Base-by-base conservation (phyloP, 805 yeast genomes). In the Novakomyces olei region DNA sequence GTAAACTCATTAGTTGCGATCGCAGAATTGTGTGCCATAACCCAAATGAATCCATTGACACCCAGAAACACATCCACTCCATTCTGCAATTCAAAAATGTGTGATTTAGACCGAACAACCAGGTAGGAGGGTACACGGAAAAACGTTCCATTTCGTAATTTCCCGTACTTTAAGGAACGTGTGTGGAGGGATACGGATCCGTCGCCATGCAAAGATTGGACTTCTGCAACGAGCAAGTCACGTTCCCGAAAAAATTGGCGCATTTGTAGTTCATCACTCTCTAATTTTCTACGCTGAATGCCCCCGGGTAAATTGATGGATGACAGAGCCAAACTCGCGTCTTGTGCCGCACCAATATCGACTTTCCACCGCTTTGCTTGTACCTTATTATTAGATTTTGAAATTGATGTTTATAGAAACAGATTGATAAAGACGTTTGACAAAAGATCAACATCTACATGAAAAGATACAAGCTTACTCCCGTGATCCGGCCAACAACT, bases 271-370 rank as follows among this genome's bases (percentile, higher is more conserved):
- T 88, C 98, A 57, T 88, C 99, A 41, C 76, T 71, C 48, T 91
- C 98, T 22, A 83, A 71, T 50, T 91, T 88, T 47, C 98, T 67
- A 53, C 98, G 67, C 44, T 88, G 57, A 2, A 88, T 77, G 35
- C 99, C 99, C 34, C 99, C 98, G 2, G 99, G 99, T 39, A 88
- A 61, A 51, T 88, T 88, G 15, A 88, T 93, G 1, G 94, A 79
- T 8, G 98, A 98, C 36, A 91, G 62, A 80, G 79, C 74, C 39
- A 88, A 56, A 0, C 79, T 72, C 0, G 95, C 96, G 48, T 81
- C 85, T 46, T 79, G 92, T 45, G 72, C 74, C n/a, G 80, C 79
- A 19, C 96, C 96, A 40, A 88, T 80, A 44, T 85, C 94, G 10
- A 88, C 96, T 48, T 75, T 80, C 98, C 99, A 88, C 44, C 96